These are phyloP conservation scores for Lophiostoma macrostomum DNA, from an alignment of 495 filamentous ascomycete genomes.

Conservation along the genomic window DNA sequence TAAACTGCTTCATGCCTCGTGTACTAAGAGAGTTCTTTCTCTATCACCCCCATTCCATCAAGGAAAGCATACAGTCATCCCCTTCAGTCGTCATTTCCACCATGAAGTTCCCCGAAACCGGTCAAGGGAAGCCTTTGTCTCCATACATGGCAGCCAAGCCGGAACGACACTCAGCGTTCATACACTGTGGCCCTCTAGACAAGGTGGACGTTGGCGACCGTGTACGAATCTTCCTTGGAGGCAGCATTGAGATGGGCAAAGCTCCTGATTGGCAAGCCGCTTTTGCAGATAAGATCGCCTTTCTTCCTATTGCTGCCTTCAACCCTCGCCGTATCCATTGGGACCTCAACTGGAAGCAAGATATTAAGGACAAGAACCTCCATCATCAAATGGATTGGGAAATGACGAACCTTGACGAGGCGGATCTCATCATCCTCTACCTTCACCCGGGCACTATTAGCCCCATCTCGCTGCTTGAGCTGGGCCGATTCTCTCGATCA, in stretches of 20 bases:
- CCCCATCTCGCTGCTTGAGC: constrained; percentile 3
- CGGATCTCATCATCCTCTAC: constrained; percentile 9
- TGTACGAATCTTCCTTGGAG: constrained; percentile 12
- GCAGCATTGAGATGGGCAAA: constrained; percentile 6
- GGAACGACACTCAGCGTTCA: constrained; percentile 11
- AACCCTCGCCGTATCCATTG: constrained; percentile 7
- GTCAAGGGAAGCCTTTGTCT: constrained; percentile 16
- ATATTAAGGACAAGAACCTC: constrained; percentile 12
- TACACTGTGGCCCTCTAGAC: constrained; percentile 13
- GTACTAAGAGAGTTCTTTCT: constrained; percentile 18
- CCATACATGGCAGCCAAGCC: constrained; percentile 11
- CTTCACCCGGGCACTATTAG: constrained; percentile 9
- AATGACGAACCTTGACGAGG: constrained; percentile 10
- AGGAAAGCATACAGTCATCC: constrained; percentile 12
- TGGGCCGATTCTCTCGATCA: constrained; percentile 5
- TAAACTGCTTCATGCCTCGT: constrained; percentile 12
- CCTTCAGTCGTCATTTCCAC: constrained; percentile 10
- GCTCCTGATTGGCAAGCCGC: constrained; percentile 5
- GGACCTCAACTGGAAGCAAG: constrained; percentile 3
- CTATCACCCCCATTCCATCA: constrained; percentile 15
- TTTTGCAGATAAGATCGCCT: constrained; percentile 5
- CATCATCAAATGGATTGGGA: constrained; percentile 10
- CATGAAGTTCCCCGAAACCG: constrained; percentile 20
- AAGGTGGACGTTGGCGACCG: constrained; percentile 4
- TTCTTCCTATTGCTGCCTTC: constrained; percentile 3